Conservation (phyloP, 495 filamentous ascomycete species). For the Aspergillus indologenus region DNA sequence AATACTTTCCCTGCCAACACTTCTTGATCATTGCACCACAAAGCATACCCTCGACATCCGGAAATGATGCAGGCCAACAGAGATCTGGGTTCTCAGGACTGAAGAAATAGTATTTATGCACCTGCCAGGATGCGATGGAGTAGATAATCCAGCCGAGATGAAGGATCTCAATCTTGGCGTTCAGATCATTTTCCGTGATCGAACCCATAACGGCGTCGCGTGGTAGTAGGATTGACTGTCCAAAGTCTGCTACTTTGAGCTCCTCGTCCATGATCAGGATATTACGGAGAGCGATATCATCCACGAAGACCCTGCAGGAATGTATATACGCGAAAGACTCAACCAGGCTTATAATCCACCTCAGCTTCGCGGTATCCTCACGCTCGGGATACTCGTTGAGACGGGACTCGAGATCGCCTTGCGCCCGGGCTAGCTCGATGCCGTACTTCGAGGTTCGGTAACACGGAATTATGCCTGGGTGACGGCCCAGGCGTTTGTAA, state of each 20-base stretch:
- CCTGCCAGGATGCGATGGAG: no score
- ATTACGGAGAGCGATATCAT: slow-evolving; percentile 22
- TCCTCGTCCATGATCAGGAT: slow-evolving; percentile 16
- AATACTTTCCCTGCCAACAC: slow-evolving; percentile 18
- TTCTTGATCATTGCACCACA: slow-evolving; percentile 17
- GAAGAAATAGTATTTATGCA: slow-evolving; percentile 24
- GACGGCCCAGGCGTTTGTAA: slow-evolving; percentile 16
- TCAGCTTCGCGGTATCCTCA: slow-evolving; percentile 8
- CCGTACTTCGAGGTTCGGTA: slow-evolving; percentile 18
- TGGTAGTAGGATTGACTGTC: slow-evolving; percentile 18
- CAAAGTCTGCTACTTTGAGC: slow-evolving; percentile 17
- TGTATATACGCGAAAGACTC: slow-evolving; percentile 16
- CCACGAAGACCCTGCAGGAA: slow-evolving; percentile 18
- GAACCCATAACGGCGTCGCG: slow-evolving; percentile 17
- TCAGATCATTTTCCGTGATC: slow-evolving; percentile 13
- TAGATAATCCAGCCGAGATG: slow-evolving; percentile 21
- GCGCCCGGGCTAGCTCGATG: slow-evolving; percentile 19
- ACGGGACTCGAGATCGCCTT: slow-evolving; percentile 19
- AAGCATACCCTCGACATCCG: slow-evolving; percentile 18
- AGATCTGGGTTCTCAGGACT: slow-evolving; percentile 15
- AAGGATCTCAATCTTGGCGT: slow-evolving; percentile 20
- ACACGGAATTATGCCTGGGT: slow-evolving; percentile 16
- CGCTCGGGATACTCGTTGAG: slow-evolving; percentile 11
- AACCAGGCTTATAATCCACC: slow-evolving; percentile 17
- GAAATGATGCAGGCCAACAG: slow-evolving; percentile 18